Evolutionary conservation across 352 stramenopile species (phyloP).

Genomic region (Globisporangium mamillatum): DNA sequence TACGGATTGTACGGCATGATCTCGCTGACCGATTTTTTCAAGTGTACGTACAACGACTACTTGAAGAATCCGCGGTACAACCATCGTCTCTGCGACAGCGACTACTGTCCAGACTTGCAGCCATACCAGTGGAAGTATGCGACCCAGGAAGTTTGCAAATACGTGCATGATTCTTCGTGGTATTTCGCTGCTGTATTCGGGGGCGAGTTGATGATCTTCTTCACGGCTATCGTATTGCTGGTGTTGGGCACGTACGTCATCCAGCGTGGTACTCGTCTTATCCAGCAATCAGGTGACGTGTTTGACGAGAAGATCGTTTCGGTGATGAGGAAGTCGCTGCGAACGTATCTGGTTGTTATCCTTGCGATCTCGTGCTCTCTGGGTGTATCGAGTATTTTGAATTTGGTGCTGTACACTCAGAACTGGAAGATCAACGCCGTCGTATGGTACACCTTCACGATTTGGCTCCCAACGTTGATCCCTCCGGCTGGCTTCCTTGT

Average conservation of each 20-base stretch:
- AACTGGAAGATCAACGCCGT: constrained; percentile 67
- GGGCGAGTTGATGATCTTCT: constrained; percentile 57
- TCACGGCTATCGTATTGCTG: constrained; percentile 55
- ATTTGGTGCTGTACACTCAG: constrained; percentile 60
- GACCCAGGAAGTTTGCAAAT: constrained; percentile 57
- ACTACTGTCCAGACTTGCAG: constrained; percentile 81
- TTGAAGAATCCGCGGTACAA: constrained; percentile 80
- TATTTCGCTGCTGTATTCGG: constrained; percentile 55
- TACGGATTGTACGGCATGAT: constrained; percentile 69
- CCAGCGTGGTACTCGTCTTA: constrained; percentile 59
- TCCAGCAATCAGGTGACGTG: constrained; percentile 70
- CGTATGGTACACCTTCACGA: constrained; percentile 77
- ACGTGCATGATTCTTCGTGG: constrained; percentile 60
- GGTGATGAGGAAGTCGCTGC: constrained; percentile 77
- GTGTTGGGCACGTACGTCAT: constrained; percentile 70
- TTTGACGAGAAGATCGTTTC: constrained; percentile 71
- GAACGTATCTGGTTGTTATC: constrained; percentile 76
- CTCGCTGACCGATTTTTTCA: constrained; percentile 75
- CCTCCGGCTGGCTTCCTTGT: constrained; percentile 74
- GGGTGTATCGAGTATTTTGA: constrained; percentile 56
- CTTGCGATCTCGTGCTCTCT: constrained; percentile 68
- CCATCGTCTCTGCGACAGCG: constrained; percentile 57
- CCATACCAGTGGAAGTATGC: constrained; percentile 80
- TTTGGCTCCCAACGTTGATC: constrained; percentile 76
- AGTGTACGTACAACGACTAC: constrained; percentile 87